Evolutionary conservation across 345 rosid species (phyloP).

Genomic region (Rhodamnia argentea): DNA sequence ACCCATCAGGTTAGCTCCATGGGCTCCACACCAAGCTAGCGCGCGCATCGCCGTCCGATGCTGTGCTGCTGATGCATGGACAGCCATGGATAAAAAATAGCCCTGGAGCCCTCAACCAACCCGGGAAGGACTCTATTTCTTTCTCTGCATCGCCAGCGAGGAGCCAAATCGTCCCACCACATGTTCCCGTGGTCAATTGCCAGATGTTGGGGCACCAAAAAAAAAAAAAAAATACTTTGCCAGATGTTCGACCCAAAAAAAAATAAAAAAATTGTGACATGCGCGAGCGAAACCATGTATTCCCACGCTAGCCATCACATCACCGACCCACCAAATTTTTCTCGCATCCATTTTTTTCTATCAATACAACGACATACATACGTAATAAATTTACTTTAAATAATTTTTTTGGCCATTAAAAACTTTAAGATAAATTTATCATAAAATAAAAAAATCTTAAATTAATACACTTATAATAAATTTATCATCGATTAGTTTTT

Average conservation of each 20-base stretch:
- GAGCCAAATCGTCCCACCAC: background rate
- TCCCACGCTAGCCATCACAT: background rate
- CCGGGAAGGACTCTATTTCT: background rate
- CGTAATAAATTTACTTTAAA: too few relatives aligned
- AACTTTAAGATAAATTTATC: too few relatives aligned
- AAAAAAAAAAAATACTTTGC: too few relatives aligned
- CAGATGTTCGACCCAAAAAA: background rate
- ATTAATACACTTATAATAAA: too few relatives aligned
- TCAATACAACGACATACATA: too few relatives aligned
- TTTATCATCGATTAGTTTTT: too few relatives aligned
- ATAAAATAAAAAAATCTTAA: too few relatives aligned
- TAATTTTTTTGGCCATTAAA: too few relatives aligned
- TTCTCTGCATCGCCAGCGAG: constrained; percentile 3
- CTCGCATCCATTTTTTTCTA: background rate
- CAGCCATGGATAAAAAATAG: background rate
- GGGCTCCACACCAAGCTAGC: background rate
- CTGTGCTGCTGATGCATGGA: background rate
- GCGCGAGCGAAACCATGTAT: background rate
- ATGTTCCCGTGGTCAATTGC: background rate
- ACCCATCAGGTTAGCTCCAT: background rate
- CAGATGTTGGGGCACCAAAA: background rate
- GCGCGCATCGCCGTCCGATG: background rate
- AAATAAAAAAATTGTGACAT: too few relatives aligned
- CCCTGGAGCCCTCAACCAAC: background rate
- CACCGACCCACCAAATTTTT: background rate